Base-by-base conservation (phyloP, 208 protist species). In the Spironucleus salmonicida region DNA sequence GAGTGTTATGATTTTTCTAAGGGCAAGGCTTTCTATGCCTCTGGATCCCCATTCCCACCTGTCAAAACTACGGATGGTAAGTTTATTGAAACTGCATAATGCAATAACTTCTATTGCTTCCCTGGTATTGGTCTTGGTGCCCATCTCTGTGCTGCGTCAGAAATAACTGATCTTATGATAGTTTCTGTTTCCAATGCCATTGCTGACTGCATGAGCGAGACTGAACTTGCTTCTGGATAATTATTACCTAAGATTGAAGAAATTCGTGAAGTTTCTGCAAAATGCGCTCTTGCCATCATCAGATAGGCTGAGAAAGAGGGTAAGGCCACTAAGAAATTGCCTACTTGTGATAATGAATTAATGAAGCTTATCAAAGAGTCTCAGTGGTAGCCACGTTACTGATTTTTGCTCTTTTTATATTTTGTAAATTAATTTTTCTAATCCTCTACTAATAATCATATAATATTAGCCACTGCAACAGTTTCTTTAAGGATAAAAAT, bases 31-130 rank as follows among this genome's bases (percentile, higher is more conserved):
- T 69, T 86, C 15, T 86, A 81, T 75, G 80, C 83, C 39, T 81
- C 80, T 66, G 83, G 83, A 26, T 80, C 67, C 61, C 83, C 83
- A 19, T 81, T 83, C 9, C 69, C 45, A 34, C 39, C 19, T 1
- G 75, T 80, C 35, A 49, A 29, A 1, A 49, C 53, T 15, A 9
- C 42, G 0, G 71, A 81, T 9, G 81, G 81, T 23, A 69, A 26
- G 7, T 79, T 9, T 15, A 30, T 77, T 39, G 42, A 66, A 4
- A 26, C 42, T 38, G 53, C 39, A 34, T 78, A 86, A 74, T 80
- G 75, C 26, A 86, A 86, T 57, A 86, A 86, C 79, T 58, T 84
- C 58, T 86, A 85, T 74, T 77, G 81, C 30, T 86, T 86, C 81
- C 83, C 83, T 15, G 83, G 75, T 27, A 66, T 86, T 45, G 83